Percentiles rank a stretch among this genome's conserved stretches.
These are phyloP conservation scores for Capronia epimyces DNA, from an alignment of 2,329 filamentous ascomycete species.

Conservation along the genomic window DNA sequence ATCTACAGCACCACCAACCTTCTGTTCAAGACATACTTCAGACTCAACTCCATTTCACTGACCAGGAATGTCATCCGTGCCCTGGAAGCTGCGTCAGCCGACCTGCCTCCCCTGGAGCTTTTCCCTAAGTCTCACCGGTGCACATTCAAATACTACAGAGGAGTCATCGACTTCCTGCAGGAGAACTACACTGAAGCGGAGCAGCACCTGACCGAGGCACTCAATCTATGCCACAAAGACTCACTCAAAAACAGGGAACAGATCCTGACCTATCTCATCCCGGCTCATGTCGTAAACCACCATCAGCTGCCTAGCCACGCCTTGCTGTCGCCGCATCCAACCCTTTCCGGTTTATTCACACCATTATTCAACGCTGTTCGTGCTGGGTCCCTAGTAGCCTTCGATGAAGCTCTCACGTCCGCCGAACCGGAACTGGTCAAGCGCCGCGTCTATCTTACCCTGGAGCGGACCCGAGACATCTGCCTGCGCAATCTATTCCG, in stretches of 20 bases:
- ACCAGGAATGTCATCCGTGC: constrained; percentile 86
- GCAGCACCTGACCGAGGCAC: constrained; percentile 71
- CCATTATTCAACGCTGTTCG: constrained; percentile 76
- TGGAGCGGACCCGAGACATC: constrained; percentile 88
- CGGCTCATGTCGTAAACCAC: constrained; percentile 81
- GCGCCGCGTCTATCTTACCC: constrained; percentile 84
- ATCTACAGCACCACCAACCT: constrained; percentile 93
- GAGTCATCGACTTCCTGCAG: constrained; percentile 87
- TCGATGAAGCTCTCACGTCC: constrained; percentile 72
- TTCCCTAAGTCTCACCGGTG: constrained; percentile 90
- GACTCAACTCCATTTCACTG: constrained; percentile 78
- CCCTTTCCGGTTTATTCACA: constrained; percentile 69
- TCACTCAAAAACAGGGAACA: constrained; percentile 75
- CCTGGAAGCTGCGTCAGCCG: constrained; percentile 66
- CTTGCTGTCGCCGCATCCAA: constrained; percentile 69
- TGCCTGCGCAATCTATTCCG: constrained; percentile 84
- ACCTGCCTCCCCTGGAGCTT: constrained; percentile 71
- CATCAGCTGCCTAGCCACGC: constrained; percentile 71
- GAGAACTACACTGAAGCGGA: constrained; percentile 88
- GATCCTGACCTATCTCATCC: constrained; percentile 91
- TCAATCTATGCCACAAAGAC: constrained; percentile 69
- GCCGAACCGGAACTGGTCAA: constrained; percentile 92
- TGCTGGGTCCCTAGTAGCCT: constrained; percentile 72
- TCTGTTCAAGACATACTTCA: constrained; percentile 98
- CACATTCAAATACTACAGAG: constrained; percentile 94